Percentiles rank a stretch among this genome's conserved stretches.
Conservation (phyloP, 2,329 filamentous ascomycete genomes). For the Xylariaceae sp. region DNA sequence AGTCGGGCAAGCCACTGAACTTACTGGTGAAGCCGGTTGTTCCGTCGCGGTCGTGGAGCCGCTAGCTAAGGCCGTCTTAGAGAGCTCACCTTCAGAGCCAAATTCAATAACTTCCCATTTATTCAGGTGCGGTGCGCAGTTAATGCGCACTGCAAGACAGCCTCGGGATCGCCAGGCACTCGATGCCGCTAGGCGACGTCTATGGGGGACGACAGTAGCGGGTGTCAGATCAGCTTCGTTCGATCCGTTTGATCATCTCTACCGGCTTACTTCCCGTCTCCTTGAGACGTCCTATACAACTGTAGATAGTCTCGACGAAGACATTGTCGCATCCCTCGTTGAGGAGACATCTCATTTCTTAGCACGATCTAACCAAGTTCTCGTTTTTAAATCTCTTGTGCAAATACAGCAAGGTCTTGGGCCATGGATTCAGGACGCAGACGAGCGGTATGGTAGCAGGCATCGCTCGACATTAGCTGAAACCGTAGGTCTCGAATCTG, state of each 20-base stretch:
- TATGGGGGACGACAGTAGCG: slow-evolving; percentile 65
- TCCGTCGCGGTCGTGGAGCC: slow-evolving; percentile 74
- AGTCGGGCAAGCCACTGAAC: slow-evolving; percentile 61
- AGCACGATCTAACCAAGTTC: slow-evolving; percentile 53
- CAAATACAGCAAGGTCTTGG: slow-evolving; percentile 68
- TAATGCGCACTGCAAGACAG: slow-evolving; percentile 57
- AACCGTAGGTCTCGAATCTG: slow-evolving; percentile 50
- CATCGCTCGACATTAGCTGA: slow-evolving; percentile 50
- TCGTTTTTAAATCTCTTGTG: slow-evolving; percentile 62
- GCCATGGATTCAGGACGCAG: slow-evolving; percentile 68
- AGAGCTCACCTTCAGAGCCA: slow-evolving; percentile 39
- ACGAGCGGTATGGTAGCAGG: slow-evolving; percentile 50
- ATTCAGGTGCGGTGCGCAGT: slow-evolving; percentile 48
- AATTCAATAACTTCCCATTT: slow-evolving; percentile 35
- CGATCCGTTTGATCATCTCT: slow-evolving; percentile 72
- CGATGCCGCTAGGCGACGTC: slow-evolving; percentile 67
- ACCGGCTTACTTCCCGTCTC: slow-evolving; percentile 62
- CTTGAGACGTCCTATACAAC: slow-evolving; percentile 62
- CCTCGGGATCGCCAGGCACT: slow-evolving; percentile 68
- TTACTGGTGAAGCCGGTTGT: slow-evolving; percentile 72
- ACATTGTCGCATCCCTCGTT: slow-evolving; percentile 55
- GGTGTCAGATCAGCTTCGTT: slow-evolving; percentile 52
- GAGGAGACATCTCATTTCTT: slow-evolving; percentile 61
- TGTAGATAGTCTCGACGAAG: slow-evolving; percentile 47
- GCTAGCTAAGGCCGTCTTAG: slow-evolving; percentile 63